Conservation (phyloP, 257 asterid species). For the Solanum bulbocastanum region DNA sequence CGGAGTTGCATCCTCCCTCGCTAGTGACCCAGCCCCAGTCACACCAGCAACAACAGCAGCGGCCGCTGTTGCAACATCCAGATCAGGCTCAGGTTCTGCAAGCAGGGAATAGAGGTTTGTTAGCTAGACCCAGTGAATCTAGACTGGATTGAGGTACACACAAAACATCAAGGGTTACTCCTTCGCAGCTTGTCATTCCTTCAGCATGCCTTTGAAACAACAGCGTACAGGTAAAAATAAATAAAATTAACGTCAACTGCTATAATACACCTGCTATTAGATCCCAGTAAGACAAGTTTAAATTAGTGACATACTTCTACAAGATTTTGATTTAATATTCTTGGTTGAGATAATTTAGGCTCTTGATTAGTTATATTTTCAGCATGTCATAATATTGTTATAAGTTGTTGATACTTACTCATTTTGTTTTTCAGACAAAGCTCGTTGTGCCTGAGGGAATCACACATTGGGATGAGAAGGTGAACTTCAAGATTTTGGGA, state of each 20-base stretch:
- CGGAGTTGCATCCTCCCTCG: constrained; percentile 31
- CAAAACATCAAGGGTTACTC: constrained; percentile 7
- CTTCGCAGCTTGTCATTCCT: constrained; percentile 21
- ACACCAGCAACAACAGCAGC: constrained; percentile 28
- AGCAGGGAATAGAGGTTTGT: constrained; percentile 44
- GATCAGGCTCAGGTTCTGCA: constrained; percentile 53
- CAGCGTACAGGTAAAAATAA: constrained; percentile 51
- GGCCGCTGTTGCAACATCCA: constrained; percentile 23
- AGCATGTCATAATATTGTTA: not conserved
- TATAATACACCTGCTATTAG: not conserved
- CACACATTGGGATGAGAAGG: constrained; percentile 9
- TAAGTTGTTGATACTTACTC: not conserved
- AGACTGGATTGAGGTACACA: constrained; percentile 42
- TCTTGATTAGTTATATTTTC: not conserved
- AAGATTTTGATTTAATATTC: not conserved
- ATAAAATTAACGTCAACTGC: not conserved
- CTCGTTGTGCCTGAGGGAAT: constrained; percentile 24
- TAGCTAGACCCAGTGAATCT: constrained; percentile 42
- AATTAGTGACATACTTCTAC: not conserved
- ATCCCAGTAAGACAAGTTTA: not conserved
- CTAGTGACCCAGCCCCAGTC: constrained; percentile 27
- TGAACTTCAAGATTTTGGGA: constrained; percentile 4
- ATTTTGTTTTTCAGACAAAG: constrained; percentile 21
- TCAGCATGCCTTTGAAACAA: constrained; percentile 25
- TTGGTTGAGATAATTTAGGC: not conserved